Evolutionary conservation across 345 rosid species (phyloP).

Genomic region (Gossypium stocksii): DNA sequence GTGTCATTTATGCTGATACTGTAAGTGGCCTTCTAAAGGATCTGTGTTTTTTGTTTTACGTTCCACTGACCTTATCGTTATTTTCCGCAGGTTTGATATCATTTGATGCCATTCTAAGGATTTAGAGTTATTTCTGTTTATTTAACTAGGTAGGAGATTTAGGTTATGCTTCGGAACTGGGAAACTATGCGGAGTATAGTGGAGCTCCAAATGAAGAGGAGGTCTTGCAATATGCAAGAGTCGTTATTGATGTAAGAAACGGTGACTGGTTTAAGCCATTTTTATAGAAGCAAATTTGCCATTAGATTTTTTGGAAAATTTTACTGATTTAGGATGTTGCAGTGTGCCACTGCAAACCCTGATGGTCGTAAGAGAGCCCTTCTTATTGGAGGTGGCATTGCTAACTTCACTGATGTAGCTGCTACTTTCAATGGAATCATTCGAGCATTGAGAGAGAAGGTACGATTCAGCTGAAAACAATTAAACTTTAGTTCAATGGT

Average conservation of each 20-base stretch:
- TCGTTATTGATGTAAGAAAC: slow-evolving; percentile 76
- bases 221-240: slow-evolving; percentile 96
- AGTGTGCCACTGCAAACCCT: slow-evolving; percentile 93
- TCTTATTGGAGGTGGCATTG: slow-evolving; percentile 95
- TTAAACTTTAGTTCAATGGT: neutral
- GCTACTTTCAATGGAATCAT: slow-evolving; percentile 94
- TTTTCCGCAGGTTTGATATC: neutral
- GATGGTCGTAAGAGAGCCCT: slow-evolving; percentile 93
- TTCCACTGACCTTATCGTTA: neutral
- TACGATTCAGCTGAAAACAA: slow-evolving; percentile 15
- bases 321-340: slow-evolving; percentile 9
- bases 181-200: slow-evolving; percentile 95
- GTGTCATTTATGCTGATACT: slow-evolving; percentile 96
- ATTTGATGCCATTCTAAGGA: neutral
- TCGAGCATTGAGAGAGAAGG: slow-evolving; percentile 89
- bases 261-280: neutral
- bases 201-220: slow-evolving; percentile 99
- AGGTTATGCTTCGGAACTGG: slow-evolving; percentile 95
- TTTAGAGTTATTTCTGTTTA: slow-evolving; percentile 4
- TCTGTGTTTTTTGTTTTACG: neutral
- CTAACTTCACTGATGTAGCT: slow-evolving; percentile 95
- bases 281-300: slow-evolving; percentile 6
- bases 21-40: slow-evolving; percentile 32
- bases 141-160: slow-evolving; percentile 84
- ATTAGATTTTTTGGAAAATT: neutral